Conservation (phyloP, 805 yeast genomes). For the Yarrowia phangngaensis region DNA sequence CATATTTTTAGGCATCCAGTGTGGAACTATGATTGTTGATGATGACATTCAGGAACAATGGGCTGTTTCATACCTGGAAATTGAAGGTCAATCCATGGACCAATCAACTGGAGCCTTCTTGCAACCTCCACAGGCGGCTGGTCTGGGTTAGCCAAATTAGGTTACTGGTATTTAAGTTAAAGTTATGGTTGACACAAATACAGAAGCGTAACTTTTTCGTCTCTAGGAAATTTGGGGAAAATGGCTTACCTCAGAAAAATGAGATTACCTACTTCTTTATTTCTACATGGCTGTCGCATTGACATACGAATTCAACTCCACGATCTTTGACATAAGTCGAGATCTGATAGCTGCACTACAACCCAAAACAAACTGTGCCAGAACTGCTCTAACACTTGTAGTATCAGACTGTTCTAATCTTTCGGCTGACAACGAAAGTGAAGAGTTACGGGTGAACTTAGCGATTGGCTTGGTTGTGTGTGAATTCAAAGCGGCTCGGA, state of each 20-base stretch:
- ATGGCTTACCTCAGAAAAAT: background rate
- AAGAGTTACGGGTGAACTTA: slow-evolving; percentile 31
- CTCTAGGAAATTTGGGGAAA: background rate
- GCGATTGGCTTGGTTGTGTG: slow-evolving; percentile 36
- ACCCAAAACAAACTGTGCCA: slow-evolving; percentile 34
- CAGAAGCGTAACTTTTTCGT: too few relatives aligned
- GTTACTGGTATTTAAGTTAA: too few relatives aligned
- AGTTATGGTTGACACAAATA: too few relatives aligned
- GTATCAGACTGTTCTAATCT: slow-evolving; percentile 32
- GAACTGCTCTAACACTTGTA: slow-evolving; percentile 33
- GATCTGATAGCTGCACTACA: slow-evolving; percentile 29
- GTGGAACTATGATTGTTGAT: too few relatives aligned
- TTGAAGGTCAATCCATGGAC: too few relatives aligned
- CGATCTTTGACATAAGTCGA: background rate
- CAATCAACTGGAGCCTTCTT: too few relatives aligned
- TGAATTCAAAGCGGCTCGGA: slow-evolving; percentile 36
- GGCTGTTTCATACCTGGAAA: too few relatives aligned
- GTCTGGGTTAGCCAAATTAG: too few relatives aligned
- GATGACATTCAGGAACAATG: too few relatives aligned
- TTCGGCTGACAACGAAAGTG: slow-evolving; percentile 4
- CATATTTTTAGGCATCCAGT: too few relatives aligned
- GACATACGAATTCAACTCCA: slow-evolving; percentile 9
- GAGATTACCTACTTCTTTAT: background rate
- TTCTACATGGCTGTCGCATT: slow-evolving; percentile 1
- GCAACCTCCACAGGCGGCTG: too few relatives aligned